phyloP scores from a whole-genome alignment of 2,329 filamentous ascomycete genomes.

The Calonectria naviculata region DNA sequence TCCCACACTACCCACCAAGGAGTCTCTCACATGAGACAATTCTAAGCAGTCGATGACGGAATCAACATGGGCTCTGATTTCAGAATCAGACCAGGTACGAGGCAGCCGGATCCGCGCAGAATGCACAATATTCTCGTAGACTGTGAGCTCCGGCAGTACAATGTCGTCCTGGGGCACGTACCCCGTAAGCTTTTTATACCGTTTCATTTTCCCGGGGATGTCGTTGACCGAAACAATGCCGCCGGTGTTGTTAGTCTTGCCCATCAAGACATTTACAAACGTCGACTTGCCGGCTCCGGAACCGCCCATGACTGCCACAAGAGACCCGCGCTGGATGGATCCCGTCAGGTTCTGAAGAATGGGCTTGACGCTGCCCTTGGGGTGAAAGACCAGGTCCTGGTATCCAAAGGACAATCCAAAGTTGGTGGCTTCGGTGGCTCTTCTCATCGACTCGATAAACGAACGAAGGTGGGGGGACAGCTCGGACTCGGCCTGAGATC shows the following conservation, averaged over 20 bases:
- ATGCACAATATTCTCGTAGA: constrained; percentile 71
- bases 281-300: constrained; percentile 70
- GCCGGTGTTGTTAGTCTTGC: constrained; percentile 62
- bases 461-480: constrained; percentile 52
- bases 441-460: constrained; percentile 65
- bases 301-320: constrained; percentile 70
- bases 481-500: constrained; percentile 25
- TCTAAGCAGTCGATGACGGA: constrained; percentile 66
- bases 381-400: constrained; percentile 60
- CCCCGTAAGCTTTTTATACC: constrained; percentile 69
- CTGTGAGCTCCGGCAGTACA: constrained; percentile 68
- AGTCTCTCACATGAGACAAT: constrained; percentile 62
- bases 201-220: constrained; percentile 57
- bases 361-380: constrained; percentile 53
- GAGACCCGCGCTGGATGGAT: constrained; percentile 62
- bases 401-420: constrained; percentile 67
- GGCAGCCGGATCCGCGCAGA: constrained; percentile 66
- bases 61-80: constrained; percentile 65
- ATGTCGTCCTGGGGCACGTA: constrained; percentile 73
- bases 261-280: constrained; percentile 71
- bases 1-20: constrained; percentile 61
- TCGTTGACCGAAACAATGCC: constrained; percentile 65
- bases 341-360: constrained; percentile 66
- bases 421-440: constrained; percentile 59
- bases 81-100: constrained; percentile 58